These are phyloP conservation scores for Backusella tuberculispora DNA, from an alignment of 192 early-diverging fungal genomes.

Conservation along the genomic window DNA sequence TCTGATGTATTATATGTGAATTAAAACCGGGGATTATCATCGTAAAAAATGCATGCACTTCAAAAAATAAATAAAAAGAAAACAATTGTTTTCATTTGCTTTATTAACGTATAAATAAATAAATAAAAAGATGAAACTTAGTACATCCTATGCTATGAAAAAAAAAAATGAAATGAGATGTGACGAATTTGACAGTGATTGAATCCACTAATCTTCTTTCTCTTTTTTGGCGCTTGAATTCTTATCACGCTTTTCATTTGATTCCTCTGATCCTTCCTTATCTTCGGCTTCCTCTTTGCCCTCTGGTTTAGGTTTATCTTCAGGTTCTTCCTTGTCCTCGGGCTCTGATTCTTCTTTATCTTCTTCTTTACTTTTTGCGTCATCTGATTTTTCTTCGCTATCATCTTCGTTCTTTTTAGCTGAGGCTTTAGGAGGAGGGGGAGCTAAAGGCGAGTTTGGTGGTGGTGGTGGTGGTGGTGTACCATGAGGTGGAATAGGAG, in stretches of 20 bases:
- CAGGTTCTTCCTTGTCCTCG: not conserved
- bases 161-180: not conserved
- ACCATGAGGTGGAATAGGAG: not conserved
- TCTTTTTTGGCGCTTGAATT: conserved; percentile 6
- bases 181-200: not conserved
- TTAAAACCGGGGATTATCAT: not conserved
- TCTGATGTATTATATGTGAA: not conserved
- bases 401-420: not conserved
- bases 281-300: not conserved
- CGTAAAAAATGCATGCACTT: not conserved
- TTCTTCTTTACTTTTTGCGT: not conserved
- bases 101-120: not conserved
- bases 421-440: conserved; percentile 10
- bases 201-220: not conserved
- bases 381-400: not conserved
- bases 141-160: not conserved
- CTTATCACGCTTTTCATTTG: not conserved
- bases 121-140: not conserved
- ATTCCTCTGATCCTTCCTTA: not conserved
- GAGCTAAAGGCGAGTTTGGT: not conserved
- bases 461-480: not conserved
- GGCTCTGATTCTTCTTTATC: not conserved
- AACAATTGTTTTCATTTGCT: not conserved
- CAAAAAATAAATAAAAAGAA: not conserved
- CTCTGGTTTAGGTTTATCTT: conserved; percentile 1